Evolutionary conservation across 352 stramenopile species (phyloP), one percentile per base, ranked within the genome.

Genomic region (Globisporangium viniferum): DNA sequence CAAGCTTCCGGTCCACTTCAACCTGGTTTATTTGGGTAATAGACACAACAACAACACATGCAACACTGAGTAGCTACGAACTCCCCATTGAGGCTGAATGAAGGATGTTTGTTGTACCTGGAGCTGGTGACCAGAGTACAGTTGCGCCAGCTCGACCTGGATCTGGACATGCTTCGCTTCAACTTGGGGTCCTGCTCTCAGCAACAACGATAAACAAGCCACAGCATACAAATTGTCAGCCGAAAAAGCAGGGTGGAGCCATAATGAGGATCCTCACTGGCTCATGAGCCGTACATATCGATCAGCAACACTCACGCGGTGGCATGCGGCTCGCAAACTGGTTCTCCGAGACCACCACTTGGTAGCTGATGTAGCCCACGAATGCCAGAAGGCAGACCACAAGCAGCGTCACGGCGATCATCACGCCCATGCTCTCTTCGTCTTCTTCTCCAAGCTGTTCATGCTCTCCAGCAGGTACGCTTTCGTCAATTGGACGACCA

Each of bases 41-140:
- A 48, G 41, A 22, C 20, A 15, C 2, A 44, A 49, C 15, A 49
- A 5, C 15, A 27, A 55, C 0, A 41, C n/a, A 41, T 5, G 31
- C 51, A 41, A 14, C n/a, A 31, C 14, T 10, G 14, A 49, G 41
- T 7, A 33, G 41, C 48, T 24, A 29, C 48, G 14, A 49, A 22
- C 8, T 24, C 10, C 36, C 36, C 36, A 44, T 14, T 51, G 44
- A 51, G 20, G 20, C 4, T 51, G 15, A 15, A 5, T 55, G n/a
- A 8, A 14, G 31, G 5, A 12, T 8, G 27, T 5, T 61, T 46
- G 8, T 4, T 27, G 5, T 44, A 67, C 59, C 24, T 66, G 39
- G 15, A 79, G 62, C 62, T 73, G 60, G 60, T 80, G 62, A 22
- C 77, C 73, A 10, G 31, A 73, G 66, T 82, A 82, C 44, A 82